Conservation (phyloP, 345 rosid genomes). For the Syzygium aromaticum region DNA sequence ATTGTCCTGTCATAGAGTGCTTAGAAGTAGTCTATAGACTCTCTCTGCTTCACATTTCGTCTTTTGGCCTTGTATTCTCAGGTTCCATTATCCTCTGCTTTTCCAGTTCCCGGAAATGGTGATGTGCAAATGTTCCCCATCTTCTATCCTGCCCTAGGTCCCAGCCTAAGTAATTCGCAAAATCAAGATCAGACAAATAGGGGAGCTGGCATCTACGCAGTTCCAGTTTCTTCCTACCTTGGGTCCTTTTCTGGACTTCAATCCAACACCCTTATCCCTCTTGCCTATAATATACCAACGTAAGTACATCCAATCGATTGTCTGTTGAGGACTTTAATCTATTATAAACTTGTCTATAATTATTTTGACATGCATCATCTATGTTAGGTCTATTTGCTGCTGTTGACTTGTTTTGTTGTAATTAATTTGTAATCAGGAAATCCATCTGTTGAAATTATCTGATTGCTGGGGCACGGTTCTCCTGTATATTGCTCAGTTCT, state of each 20-base stretch:
- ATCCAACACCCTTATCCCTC: conserved; percentile 76
- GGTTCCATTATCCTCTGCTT: conserved; percentile 33
- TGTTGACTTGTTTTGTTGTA: neutral
- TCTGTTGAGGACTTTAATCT: neutral
- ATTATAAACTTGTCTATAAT: neutral
- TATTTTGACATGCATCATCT: neutral
- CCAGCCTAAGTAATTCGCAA: conserved; percentile 24
- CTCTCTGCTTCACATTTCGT: neutral
- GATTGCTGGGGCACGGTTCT: neutral
- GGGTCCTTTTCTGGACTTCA: conserved; percentile 59
- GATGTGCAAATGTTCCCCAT: conserved; percentile 56
- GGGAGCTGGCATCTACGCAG: conserved; percentile 87
- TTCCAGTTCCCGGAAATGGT: conserved; percentile 29
- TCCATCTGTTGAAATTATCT: neutral
- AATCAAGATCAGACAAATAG: conserved; percentile 57
- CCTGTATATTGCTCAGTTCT: neutral
- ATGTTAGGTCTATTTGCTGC: neutral
- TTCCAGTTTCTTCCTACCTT: conserved; percentile 54
- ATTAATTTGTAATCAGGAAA: neutral
- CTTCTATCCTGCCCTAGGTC: conserved; percentile 44
- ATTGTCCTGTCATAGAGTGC: neutral
- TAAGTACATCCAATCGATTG: conserved; percentile 26
- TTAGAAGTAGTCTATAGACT: neutral
- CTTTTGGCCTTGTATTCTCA: conserved; percentile 3
- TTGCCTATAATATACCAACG: conserved; percentile 82